These are phyloP conservation scores for Mortierella sp. DNA, from an alignment of 371 early-diverging fungal genomes.

Conservation along the genomic window DNA sequence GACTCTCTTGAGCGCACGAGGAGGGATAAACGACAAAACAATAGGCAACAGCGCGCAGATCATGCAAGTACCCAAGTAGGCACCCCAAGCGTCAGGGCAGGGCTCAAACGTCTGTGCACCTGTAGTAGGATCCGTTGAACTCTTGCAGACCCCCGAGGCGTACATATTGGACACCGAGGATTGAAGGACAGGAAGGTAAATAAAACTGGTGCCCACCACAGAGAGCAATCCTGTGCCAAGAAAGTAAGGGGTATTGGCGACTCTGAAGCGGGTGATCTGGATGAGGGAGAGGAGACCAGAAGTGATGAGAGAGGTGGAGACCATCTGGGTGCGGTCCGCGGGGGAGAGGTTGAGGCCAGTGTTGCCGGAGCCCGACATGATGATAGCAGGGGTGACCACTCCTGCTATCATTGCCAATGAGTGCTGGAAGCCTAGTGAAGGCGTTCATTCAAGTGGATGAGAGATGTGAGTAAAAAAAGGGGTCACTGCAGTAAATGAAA, in stretches of 20 bases:
- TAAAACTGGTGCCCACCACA: conserved; percentile 72
- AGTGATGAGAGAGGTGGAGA: conserved; percentile 72
- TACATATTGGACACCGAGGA: conserved; percentile 59
- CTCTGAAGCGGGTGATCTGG: conserved; percentile 73
- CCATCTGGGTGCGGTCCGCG: conserved; percentile 66
- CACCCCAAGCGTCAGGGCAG: conserved; percentile 73
- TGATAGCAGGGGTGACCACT: conserved; percentile 71
- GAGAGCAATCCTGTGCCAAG: conserved; percentile 71
- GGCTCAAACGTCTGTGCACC: conserved; percentile 64
- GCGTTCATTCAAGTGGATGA: background rate
- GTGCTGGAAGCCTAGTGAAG: conserved; percentile 66
- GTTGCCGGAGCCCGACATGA: conserved; percentile 67
- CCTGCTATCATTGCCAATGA: conserved; percentile 72
- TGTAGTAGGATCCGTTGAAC: conserved; percentile 38
- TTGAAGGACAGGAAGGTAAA: conserved; percentile 63
- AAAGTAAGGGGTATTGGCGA: conserved; percentile 62
- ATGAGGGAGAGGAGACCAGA: conserved; percentile 67
- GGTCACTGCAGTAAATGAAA: background rate
- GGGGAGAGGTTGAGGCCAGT: conserved; percentile 64
- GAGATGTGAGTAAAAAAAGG: background rate
- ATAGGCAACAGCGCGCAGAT: conserved; percentile 70
- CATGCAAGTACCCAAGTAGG: conserved; percentile 73
- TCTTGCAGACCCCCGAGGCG: conserved; percentile 34
- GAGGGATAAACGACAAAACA: conserved; percentile 69
- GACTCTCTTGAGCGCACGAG: conserved; percentile 65